Evolutionary conservation across 768 basidiomycete genomes (phyloP).

Genomic region (Gloeostereum incarnatum): DNA sequence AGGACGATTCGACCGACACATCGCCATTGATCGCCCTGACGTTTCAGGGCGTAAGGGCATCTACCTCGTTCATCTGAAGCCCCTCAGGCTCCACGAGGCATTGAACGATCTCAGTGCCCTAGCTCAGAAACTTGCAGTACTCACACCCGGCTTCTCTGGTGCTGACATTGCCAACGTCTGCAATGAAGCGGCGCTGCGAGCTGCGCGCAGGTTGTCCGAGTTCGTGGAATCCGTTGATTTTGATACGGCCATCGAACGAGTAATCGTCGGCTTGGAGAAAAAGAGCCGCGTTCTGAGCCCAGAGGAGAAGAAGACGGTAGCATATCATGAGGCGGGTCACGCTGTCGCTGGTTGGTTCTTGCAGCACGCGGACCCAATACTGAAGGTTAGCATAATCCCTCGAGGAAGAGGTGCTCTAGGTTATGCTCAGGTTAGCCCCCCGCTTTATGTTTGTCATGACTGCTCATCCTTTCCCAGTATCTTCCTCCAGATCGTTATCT

Average conservation of each 20-base stretch:
- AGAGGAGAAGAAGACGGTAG: slow-evolving; percentile 98
- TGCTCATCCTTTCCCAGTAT: slow-evolving; percentile 42
- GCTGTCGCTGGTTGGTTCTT: slow-evolving; percentile 98
- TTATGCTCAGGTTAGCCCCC: slow-evolving; percentile 74
- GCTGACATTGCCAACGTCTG: slow-evolving; percentile 99
- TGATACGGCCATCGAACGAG: slow-evolving; percentile 95
- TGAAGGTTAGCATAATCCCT: slow-evolving; percentile 98
- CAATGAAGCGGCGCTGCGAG: slow-evolving; percentile 94
- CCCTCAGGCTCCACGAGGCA: slow-evolving; percentile 57
- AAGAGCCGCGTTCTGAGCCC: slow-evolving; percentile 89
- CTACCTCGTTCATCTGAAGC: slow-evolving; percentile 85
- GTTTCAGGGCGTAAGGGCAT: slow-evolving; percentile 91
- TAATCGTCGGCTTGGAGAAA: slow-evolving; percentile 93
- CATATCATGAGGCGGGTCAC: slow-evolving; percentile 98
- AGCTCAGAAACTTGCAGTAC: slow-evolving; percentile 89
- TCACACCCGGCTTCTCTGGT: slow-evolving; percentile 97
- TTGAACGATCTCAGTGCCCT: slow-evolving; percentile 46
- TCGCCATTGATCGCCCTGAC: slow-evolving; percentile 91
- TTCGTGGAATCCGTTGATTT: slow-evolving; percentile 80
- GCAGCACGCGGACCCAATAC: slow-evolving; percentile 91
- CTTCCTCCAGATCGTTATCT: slow-evolving; percentile 94
- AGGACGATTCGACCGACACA: slow-evolving; percentile 95
- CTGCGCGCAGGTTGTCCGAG: slow-evolving; percentile 78
- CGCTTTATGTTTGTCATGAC: slow-evolving; percentile 2
- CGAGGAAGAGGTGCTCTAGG: slow-evolving; percentile 92